Base-by-base conservation (phyloP, 352 stramenopile genomes). In the Phytopythium montanum region DNA sequence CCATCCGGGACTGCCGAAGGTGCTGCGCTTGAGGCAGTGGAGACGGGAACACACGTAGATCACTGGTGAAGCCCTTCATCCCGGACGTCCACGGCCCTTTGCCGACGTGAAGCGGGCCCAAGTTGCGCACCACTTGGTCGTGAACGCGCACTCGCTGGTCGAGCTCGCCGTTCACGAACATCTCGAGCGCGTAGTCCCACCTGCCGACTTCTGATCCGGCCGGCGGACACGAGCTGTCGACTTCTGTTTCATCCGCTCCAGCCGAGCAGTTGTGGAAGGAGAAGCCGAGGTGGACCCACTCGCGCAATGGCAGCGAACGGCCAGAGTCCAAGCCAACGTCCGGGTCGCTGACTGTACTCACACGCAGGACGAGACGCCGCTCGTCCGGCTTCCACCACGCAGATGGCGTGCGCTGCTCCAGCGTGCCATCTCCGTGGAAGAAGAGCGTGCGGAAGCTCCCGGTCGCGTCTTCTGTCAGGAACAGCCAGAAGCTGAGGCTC, bases 381-480 rank as follows among this genome's bases (percentile, higher is more conserved):
- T 85, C 73, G 38, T 86, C 49, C 0, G 88, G 88, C n/a, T 82
- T 71, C 58, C 92, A 84, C 86, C 88, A 97, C 7, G 72, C 78
- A 0, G 85, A 94, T 3, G 88, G 85, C 3, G 87, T 97, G 39
- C 88, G 82, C 36, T 88, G 76, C 39, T 90, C 62, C 3, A 67
- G 53, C 2, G 68, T 49, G 38, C 85, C 85, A 45, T 90, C 61
- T 26, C 87, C 88, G 58, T 96, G 88, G 66, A 93, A 97, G 39
- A 96, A 83, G 8, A 97, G 60, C 12, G 82, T 81, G 16, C 86
- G 72, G 52, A 90, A 86, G 25, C 33, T 61, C 1, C 77, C 85
- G 1, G 79, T 94, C 12, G 80, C 55, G 28, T 85, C 60, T 54
- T 89, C 64, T 0, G 62, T 72, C 14, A 78, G 73, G 23, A 90